Conservation (phyloP, 2,329 filamentous ascomycete genomes). For the Neophaeococcomyces aloes region DNA sequence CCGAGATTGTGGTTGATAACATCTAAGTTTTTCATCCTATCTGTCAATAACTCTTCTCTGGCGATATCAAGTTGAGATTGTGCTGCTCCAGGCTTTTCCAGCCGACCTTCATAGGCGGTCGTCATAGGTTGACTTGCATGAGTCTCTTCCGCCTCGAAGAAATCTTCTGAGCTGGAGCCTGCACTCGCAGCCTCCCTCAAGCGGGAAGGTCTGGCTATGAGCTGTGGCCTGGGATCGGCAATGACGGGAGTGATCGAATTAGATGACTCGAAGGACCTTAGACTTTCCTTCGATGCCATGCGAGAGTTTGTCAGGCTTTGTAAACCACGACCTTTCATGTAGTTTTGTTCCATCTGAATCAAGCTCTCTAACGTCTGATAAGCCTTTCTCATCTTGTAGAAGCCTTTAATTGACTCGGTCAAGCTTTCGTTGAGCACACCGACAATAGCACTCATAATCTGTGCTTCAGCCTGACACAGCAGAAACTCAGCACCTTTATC, state of each 20-base stretch:
- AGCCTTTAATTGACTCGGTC: conserved; percentile 80
- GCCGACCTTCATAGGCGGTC: conserved; percentile 37
- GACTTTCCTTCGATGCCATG: conserved; percentile 16
- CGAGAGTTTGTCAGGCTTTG: conserved; percentile 13
- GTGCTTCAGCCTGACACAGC: conserved; percentile 70
- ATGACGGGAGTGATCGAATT: conserved; percentile 7
- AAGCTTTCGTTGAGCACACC: conserved; percentile 85
- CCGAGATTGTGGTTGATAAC: conserved; percentile 7
- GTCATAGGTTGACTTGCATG: conserved; percentile 38
- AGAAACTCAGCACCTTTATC: conserved; percentile 77
- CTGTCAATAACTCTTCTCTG: conserved; percentile 6
- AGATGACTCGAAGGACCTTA: conserved; percentile 10
- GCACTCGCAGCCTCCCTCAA: conserved; percentile 10
- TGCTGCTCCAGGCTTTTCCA: conserved; percentile 27
- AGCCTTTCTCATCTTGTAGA: conserved; percentile 85
- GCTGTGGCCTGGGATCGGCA: conserved; percentile 1
- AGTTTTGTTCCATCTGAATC: conserved; percentile 60
- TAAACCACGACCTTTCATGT: conserved; percentile 27
- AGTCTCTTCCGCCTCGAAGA: conserved; percentile 47
- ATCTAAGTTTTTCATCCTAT: conserved; percentile 16
- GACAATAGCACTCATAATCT: conserved; percentile 81
- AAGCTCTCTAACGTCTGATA: conserved; percentile 74
- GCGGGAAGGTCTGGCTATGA: conserved; percentile 14
- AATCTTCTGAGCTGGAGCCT: conserved; percentile 29
- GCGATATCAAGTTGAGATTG: conserved; percentile 17